Conservation (phyloP, 495 filamentous ascomycete genomes). For the Trichocladium antarcticum region DNA sequence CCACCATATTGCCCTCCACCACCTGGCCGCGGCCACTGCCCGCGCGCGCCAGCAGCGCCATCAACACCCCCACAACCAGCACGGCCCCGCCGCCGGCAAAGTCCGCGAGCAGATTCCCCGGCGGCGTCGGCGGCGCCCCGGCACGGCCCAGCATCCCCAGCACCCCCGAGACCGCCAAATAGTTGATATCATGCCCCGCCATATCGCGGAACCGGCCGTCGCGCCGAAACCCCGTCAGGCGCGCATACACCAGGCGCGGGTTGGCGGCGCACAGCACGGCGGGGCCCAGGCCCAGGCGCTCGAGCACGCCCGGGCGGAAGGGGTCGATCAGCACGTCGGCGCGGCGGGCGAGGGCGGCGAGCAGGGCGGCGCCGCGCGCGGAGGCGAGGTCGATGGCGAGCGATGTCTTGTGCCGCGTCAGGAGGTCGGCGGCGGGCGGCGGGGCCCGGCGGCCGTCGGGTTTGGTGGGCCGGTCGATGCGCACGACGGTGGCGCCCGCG, state of each 20-base stretch:
- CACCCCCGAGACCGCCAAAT: constrained; percentile 77
- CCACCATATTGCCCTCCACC: constrained; percentile 94
- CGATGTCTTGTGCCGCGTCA: constrained; percentile 69
- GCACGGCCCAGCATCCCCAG: constrained; percentile 62
- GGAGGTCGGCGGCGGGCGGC: constrained; percentile 49
- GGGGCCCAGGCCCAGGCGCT: constrained; percentile 67
- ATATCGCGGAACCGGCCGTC: constrained; percentile 75
- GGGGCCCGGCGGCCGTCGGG: constrained; percentile 9
- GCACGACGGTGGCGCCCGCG: constrained; percentile 76
- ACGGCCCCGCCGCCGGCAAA: constrained; percentile 85
- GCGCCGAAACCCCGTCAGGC: constrained; percentile 80
- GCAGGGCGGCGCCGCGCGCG: constrained; percentile 45
- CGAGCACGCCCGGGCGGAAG: constrained; percentile 80
- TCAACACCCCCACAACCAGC: constrained; percentile 58
- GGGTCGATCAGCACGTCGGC: constrained; percentile 85
- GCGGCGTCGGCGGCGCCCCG: constrained; percentile 60
- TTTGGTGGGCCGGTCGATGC: constrained; percentile 58
- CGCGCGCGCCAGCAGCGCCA: constrained; percentile 46
- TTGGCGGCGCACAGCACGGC: constrained; percentile 52
- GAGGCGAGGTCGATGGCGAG: constrained; percentile 69
- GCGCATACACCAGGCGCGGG: constrained; percentile 67
- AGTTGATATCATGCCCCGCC: constrained; percentile 98
- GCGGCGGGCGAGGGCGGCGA: constrained; percentile 49
- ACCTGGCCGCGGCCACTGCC: constrained; percentile 65
- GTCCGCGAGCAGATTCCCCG: constrained; percentile 75